Conservation (phyloP, 1,284 basidiomycete species). For the Pascua sp. region DNA sequence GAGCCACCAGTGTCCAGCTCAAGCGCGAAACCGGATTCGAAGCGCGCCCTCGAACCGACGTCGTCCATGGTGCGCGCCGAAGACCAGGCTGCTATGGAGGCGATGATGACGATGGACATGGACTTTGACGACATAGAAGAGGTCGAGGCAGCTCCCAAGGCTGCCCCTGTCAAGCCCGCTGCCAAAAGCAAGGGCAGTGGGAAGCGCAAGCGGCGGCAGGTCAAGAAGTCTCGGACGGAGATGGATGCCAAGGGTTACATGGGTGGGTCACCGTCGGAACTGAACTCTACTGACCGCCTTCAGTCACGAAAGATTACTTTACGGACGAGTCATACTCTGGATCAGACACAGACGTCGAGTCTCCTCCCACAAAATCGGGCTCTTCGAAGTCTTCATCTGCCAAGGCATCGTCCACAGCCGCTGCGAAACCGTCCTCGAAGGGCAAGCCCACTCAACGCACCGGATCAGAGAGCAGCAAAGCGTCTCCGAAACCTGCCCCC, state of each 20-base stretch:
- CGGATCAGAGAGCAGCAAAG: too few species aligned
- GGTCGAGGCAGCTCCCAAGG: constrained; percentile 1
- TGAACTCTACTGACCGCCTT: not conserved
- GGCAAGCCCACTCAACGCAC: too few species aligned
- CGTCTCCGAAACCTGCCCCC: not conserved
- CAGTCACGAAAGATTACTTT: constrained; percentile 37
- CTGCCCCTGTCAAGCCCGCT: not conserved
- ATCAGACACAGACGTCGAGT: constrained; percentile 26
- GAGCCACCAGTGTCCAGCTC: constrained; percentile 6
- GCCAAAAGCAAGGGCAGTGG: constrained; percentile 1
- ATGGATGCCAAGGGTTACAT: constrained; percentile 43
- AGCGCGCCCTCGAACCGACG: constrained; percentile 25
- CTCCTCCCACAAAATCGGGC: not conserved
- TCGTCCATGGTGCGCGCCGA: constrained; percentile 35
- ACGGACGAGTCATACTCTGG: constrained; percentile 35
- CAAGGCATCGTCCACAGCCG: too few species aligned
- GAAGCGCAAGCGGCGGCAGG: constrained; percentile 23
- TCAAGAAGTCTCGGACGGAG: constrained; percentile 38
- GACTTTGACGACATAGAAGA: constrained; percentile 22
- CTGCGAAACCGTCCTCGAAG: too few species aligned
- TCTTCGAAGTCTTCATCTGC: too few species aligned
- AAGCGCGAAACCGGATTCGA: constrained; percentile 2
- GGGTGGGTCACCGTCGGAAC: constrained; percentile 25
- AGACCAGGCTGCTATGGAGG: constrained; percentile 44
- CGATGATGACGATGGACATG: constrained; percentile 45